Evolutionary conservation across 257 asterid genomes (phyloP).

Genomic region (Rehmannia glutinosa): DNA sequence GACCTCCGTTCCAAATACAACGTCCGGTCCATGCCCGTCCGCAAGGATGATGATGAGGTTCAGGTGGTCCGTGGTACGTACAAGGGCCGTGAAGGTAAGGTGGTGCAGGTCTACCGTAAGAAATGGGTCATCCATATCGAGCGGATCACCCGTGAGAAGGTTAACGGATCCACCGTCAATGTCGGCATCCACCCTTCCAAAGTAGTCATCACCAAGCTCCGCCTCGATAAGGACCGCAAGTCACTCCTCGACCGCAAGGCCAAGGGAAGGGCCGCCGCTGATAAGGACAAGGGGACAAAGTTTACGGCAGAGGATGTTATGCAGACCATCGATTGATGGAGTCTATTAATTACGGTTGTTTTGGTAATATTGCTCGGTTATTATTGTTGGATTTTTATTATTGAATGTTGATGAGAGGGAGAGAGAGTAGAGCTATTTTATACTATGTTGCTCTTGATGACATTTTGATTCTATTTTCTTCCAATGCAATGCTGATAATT

Average conservation of each 20-base stretch:
- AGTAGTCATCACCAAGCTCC: constrained; percentile 68
- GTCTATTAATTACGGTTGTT: constrained; percentile 1
- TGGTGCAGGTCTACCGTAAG: constrained; percentile 82
- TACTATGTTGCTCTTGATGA: constrained; percentile 1
- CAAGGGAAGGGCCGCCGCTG: constrained; percentile 79
- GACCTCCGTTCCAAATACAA: constrained; percentile 72
- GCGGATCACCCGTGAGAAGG: constrained; percentile 84
- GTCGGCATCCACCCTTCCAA: constrained; percentile 79
- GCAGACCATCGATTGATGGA: constrained; percentile 63
- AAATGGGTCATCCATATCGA: constrained; percentile 94
- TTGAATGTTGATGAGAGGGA: constrained; percentile 1
- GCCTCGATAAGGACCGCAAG: constrained; percentile 82
- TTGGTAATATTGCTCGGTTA: constrained; percentile 15
- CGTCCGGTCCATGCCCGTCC: constrained; percentile 78
- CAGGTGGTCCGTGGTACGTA: constrained; percentile 83
- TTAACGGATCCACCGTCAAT: constrained; percentile 78
- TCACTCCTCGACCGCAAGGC: constrained; percentile 81
- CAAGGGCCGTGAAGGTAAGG: constrained; percentile 91
- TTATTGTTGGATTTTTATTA: background rate
- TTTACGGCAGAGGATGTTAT: constrained; percentile 73
- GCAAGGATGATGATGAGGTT: constrained; percentile 90
- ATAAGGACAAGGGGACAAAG: constrained; percentile 86
- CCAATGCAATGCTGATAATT: constrained; percentile 18
- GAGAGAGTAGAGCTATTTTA: constrained; percentile 1
- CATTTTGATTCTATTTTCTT: constrained; percentile 6